phyloP scores from a whole-genome alignment of 176 grass and related monocot species.

The Areca catechu region DNA sequence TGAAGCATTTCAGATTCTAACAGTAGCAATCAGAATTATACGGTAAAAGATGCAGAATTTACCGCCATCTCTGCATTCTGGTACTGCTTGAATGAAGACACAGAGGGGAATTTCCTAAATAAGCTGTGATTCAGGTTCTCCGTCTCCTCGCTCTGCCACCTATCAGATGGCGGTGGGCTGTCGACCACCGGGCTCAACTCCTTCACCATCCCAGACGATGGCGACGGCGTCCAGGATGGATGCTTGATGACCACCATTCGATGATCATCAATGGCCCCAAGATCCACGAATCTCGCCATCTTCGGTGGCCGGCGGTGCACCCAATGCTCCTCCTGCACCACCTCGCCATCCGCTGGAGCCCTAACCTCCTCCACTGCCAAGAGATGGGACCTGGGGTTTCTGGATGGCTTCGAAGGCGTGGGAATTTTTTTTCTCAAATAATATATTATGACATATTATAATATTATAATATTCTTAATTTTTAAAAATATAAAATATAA shows the following conservation, averaged over 20 bases:
- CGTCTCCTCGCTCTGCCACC: conserved; percentile 17
- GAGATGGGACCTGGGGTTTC: conserved; percentile 24
- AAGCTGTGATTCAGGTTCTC: conserved; percentile 20
- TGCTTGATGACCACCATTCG: conserved; percentile 22
- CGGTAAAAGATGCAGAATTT: conserved; percentile 2
- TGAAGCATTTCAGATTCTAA: too few relatives aligned
- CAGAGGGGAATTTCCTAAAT: conserved; percentile 48
- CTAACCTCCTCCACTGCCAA: conserved; percentile 14
- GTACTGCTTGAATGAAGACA: conserved; percentile 66
- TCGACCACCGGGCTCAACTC: conserved; percentile 32
- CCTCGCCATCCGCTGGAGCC: conserved; percentile 33
- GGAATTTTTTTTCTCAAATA: too few relatives aligned
- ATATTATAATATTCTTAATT: too few relatives aligned
- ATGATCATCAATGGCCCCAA: neutral
- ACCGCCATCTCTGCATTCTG: conserved; percentile 66
- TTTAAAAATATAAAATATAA: too few relatives aligned
- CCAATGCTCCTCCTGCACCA: conserved; percentile 46
- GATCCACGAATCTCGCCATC: conserved; percentile 9
- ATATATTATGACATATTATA: too few relatives aligned
- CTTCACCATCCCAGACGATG: conserved; percentile 16
- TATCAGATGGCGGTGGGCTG: conserved; percentile 23
- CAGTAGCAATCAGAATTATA: too few relatives aligned
- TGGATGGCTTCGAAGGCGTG: conserved; percentile 4
- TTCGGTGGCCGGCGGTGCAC: conserved; percentile 1
- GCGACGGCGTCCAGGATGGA: conserved; percentile 10